Evolutionary conservation across 2,329 filamentous ascomycete species (phyloP).

Genomic region (Aspergillus transmontanensis): DNA sequence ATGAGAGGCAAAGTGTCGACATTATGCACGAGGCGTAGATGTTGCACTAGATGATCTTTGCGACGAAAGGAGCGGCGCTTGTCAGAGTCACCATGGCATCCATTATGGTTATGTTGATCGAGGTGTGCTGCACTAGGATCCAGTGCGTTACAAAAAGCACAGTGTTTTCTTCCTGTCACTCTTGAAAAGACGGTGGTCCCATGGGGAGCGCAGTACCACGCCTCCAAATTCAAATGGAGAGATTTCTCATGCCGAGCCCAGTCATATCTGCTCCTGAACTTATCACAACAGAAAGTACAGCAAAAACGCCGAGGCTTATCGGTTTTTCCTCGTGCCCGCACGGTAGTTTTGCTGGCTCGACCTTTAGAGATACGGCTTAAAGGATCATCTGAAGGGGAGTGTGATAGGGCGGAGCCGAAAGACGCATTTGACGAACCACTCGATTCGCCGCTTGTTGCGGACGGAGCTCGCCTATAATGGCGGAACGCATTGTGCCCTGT

Average conservation of each 20-base stretch:
- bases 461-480: not conserved
- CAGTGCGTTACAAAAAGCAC: slow-evolving; percentile 52
- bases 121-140: slow-evolving; percentile 52
- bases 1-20: slow-evolving; percentile 34
- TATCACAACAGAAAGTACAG: slow-evolving; percentile 30
- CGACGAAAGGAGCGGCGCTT: slow-evolving; percentile 54
- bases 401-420: not conserved
- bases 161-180: slow-evolving; percentile 27
- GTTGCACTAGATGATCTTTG: slow-evolving; percentile 58
- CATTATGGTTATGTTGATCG: slow-evolving; percentile 50
- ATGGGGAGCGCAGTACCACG: slow-evolving; percentile 23
- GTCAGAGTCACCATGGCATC: slow-evolving; percentile 43
- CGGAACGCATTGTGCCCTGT: not conserved
- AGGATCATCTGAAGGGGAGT: not conserved
- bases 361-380: not conserved
- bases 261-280: slow-evolving; percentile 29
- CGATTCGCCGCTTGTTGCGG: not conserved
- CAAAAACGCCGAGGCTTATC: slow-evolving; percentile 14
- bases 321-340: not conserved
- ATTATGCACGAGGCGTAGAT: slow-evolving; percentile 54
- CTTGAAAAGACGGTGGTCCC: slow-evolving; percentile 14
- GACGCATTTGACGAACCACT: not conserved
- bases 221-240: slow-evolving; percentile 25
- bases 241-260: slow-evolving; percentile 29
- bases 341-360: not conserved